Conservation (phyloP, 352 stramenopile species). For the Phytophthora colocasiae region DNA sequence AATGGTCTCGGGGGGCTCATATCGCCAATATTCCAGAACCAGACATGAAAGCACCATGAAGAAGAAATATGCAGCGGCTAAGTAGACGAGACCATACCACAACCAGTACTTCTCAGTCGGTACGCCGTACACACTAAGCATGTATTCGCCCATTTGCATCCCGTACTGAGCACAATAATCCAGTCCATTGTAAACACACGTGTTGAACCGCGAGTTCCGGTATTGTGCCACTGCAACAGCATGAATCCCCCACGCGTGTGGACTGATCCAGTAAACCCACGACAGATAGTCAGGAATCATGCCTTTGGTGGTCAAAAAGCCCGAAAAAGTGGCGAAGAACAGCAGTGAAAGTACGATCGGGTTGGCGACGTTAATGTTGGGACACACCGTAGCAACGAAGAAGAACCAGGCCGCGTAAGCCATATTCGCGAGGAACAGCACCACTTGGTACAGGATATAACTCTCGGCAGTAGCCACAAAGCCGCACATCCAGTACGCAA, state of each 20-base stretch:
- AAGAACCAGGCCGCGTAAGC: constrained; percentile 48
- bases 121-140: constrained; percentile 44
- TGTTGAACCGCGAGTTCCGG: constrained; percentile 27
- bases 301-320: constrained; percentile 52
- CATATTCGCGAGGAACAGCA: constrained; percentile 64
- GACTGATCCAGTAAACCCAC: constrained; percentile 76
- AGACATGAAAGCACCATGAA: constrained; percentile 47
- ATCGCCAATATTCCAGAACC: constrained; percentile 43
- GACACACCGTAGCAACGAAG: constrained; percentile 38
- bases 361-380: constrained; percentile 52
- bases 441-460: constrained; percentile 66
- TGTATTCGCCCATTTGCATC: constrained; percentile 43
- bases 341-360: constrained; percentile 52
- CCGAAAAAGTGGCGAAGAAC: constrained; percentile 57
- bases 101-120: constrained; percentile 42
- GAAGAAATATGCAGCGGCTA: constrained; percentile 39
- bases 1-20: constrained; percentile 28
- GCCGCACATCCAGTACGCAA: constrained; percentile 88
- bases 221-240: constrained; percentile 50
- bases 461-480: constrained; percentile 47
- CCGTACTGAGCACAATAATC: constrained; percentile 45
- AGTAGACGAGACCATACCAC: constrained; percentile 37
- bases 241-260: constrained; percentile 51
- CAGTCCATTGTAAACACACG: constrained; percentile 41
- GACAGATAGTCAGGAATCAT: constrained; percentile 52